Conservation (phyloP, 768 basidiomycete genomes). For the Termitomyces sp. region DNA sequence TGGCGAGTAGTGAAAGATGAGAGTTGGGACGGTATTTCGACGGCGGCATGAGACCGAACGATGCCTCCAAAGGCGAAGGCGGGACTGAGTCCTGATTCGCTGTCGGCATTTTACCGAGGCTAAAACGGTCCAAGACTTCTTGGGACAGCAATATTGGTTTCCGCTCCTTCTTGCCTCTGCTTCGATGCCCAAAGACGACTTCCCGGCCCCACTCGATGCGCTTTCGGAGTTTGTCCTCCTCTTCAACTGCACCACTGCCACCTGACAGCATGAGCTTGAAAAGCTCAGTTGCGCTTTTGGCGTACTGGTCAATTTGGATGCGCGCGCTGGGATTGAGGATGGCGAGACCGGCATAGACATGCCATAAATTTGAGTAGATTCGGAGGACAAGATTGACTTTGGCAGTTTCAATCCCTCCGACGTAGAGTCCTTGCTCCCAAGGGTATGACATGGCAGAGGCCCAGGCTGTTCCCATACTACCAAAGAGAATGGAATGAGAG, state of each 20-base stretch:
- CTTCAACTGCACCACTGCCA: constrained; percentile 35
- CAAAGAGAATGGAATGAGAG: constrained; percentile 2
- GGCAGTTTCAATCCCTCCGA: constrained; percentile 95
- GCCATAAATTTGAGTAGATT: constrained; percentile 97
- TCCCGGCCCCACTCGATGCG: constrained; percentile 75
- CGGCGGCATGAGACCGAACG: constrained; percentile 47
- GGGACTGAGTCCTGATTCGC: constrained; percentile 12
- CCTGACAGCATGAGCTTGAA: constrained; percentile 93
- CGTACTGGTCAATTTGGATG: constrained; percentile 88
- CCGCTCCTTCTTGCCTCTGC: constrained; percentile 28
- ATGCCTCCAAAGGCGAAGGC: constrained; percentile 35
- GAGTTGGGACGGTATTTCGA: constrained; percentile 66
- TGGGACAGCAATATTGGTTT: constrained; percentile 82
- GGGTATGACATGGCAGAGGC: constrained; percentile 73
- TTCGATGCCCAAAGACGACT: constrained; percentile 65
- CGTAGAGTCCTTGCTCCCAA: constrained; percentile 94
- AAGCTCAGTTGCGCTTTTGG: constrained; percentile 79
- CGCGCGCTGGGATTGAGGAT: constrained; percentile 92
- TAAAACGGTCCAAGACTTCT: constrained; percentile 85
- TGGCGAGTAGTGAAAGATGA: constrained; percentile 90
- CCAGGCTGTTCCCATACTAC: constrained; percentile 99
- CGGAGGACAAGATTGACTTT: constrained; percentile 97
- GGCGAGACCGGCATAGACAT: constrained; percentile 98
- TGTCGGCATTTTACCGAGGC: constrained; percentile 52
- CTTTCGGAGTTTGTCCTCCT: constrained; percentile 50